Evolutionary conservation across 495 filamentous ascomycete genomes (phyloP).

Genomic region (Hypoxylon fragiforme): DNA sequence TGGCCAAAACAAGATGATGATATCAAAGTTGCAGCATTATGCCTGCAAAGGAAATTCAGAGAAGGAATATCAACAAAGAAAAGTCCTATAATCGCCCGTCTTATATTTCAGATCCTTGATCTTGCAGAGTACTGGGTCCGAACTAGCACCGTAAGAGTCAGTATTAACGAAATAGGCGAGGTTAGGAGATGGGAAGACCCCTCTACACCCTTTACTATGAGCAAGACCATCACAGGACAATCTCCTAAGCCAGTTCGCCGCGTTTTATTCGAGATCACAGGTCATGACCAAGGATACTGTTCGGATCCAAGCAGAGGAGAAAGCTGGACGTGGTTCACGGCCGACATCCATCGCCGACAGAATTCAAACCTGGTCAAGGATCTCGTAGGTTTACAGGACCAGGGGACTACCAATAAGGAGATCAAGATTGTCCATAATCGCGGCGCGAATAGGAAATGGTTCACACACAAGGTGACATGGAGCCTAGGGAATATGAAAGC

Average conservation of each 20-base stretch:
- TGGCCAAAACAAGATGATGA: slow-evolving; percentile 22
- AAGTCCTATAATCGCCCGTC: neutral
- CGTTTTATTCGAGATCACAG: slow-evolving; percentile 25
- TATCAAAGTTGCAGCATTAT: slow-evolving; percentile 14
- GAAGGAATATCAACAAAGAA: neutral
- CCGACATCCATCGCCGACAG: slow-evolving; percentile 23
- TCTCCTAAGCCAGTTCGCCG: slow-evolving; percentile 17
- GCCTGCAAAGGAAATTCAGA: slow-evolving; percentile 12
- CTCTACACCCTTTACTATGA: slow-evolving; percentile 17
- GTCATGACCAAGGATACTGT: slow-evolving; percentile 32
- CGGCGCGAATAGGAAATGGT: slow-evolving; percentile 17
- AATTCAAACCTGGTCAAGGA: slow-evolving; percentile 14
- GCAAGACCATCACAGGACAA: slow-evolving; percentile 12
- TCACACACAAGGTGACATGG: slow-evolving; percentile 19
- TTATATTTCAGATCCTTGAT: slow-evolving; percentile 22
- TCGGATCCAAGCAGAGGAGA: slow-evolving; percentile 11
- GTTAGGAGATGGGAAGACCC: slow-evolving; percentile 26
- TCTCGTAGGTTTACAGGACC: slow-evolving; percentile 7
- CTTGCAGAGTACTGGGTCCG: slow-evolving; percentile 29
- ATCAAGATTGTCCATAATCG: slow-evolving; percentile 21
- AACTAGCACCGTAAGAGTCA: slow-evolving; percentile 21
- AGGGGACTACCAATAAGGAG: slow-evolving; percentile 11
- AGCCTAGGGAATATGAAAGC: slow-evolving; percentile 6
- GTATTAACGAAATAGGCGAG: slow-evolving; percentile 17
- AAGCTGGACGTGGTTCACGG: slow-evolving; percentile 30